Evolutionary conservation across 129 eudicot genomes (phyloP), one percentile per base, ranked within the genome.

Genomic region (Ambrosia trifida): DNA sequence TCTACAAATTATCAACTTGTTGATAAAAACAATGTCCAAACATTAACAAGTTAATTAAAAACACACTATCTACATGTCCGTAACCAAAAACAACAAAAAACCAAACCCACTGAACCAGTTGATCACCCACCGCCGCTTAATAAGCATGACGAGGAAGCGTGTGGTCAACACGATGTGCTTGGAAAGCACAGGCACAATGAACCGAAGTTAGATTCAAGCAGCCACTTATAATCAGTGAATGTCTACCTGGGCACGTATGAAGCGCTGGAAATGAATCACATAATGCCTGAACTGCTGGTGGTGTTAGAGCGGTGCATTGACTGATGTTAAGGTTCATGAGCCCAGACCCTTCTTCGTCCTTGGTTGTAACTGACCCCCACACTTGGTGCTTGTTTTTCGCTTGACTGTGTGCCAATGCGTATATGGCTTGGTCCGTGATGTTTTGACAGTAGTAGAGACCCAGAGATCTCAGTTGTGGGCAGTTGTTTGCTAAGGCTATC

Each of bases 221-320:
- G 16, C 98, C 98, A 19, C 98, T 91, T 51, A 88, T 91, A 46
- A 91, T 91, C 59, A 91, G 86, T 2, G 98, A 91, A 73, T 91
- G 98, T 30, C 98, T 78, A 17, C 89, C 98, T 0, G 98, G 91
- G 64, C 98, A 91, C 0, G 98, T 91, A 74, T 91, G 98, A 50
- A 91, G 98, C 14, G 89, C 84, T 1, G 98, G 96, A 52, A 83
- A 91, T 2, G 89, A 88, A 78, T 91, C 96, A 56, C 98, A 91
- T 11, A 91, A 52, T 0, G 96, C 98, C 79, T 91, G 98, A 13
- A 91, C 98, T n/a, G 98, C 98, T 1, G 96, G 98, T 2, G 98
- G 96, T 13, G 98, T 91, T 17, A 91, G 86, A 46, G 98, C 98
- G 4, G 94, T 88, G 85, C 98, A 91, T 79, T 91, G 98, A 82